Base-by-base conservation (phyloP, 306 rosid genomes). In the Cucurbita moschata region DNA sequence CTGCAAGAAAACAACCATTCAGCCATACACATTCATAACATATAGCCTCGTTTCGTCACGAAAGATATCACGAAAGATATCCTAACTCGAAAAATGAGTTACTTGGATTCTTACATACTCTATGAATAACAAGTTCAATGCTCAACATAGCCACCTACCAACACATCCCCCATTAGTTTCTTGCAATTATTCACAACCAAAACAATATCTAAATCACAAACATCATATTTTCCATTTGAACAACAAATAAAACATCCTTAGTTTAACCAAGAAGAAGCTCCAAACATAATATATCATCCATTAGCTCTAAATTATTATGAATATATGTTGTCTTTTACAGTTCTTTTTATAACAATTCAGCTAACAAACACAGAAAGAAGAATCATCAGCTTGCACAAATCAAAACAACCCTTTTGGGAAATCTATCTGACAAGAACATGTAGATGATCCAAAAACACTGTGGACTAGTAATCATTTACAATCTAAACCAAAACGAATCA, bases 1-100 rank as follows among this genome's bases (percentile, higher is more conserved):
- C 98, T 94, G 88, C 86, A 85, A 64, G 38, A n/a, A 80, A 43
- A 26, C 5, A 68, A 47, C 7, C 73, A 30, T 13, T 12, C 8
- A 68, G 21, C 23, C n/a, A 47, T 47, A 19, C 8, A 66, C 70
- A 5, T 8, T 1, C 15, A 40, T 62, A 38, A 6, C 11, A 37
- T 14, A 37, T 43, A 21, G 2, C 6, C 7, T 57, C 16, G 6
- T 4, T 49, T 47, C 7, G 9, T 14, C 55, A 68, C 3, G 43
- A 26, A 68, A 14, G 57, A 43, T 23, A 47, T 11, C 13, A 68
- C 6, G 43, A 26, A 68, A 14, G 57, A 43, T 23, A 47, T 11
- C 13, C 12, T n/a, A 11, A 21, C 5, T 18, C 54, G 47, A 47
- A 12, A 44, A 21, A 4, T 30, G 8, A 46, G 55, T 67, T 67